Base-by-base conservation (phyloP, 2,329 filamentous ascomycete genomes). In the Xylaria sp. region DNA sequence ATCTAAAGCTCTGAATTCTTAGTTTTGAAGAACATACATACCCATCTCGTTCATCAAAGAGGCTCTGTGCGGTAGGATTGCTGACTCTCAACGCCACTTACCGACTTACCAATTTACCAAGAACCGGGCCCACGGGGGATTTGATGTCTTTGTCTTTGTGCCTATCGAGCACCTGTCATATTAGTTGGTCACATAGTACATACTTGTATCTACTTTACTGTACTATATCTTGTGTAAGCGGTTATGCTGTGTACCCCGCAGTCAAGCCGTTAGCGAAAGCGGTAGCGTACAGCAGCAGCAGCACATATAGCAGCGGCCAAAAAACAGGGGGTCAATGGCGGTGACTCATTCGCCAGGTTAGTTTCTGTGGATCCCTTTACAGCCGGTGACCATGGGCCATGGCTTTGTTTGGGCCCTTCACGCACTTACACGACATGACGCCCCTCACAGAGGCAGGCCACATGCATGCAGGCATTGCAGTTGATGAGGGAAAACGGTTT, bases 301-400 rank as follows among this genome's bases (percentile, higher is more conserved):
- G 50, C 1, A 20, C 12, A 25, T 34, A 56, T 28, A 56, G 53
- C 53, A 56, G 53, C 53, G 34, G 20, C 53, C 45, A 32, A n/a
- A 36, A n/a, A 2, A 28, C 20, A 30, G 36, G 46, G 39, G 36
- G 46, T 13, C 46, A 55, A 55, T 60, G 36, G 57, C 56, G 32
- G 57, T 65, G 63, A 65, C 63, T 65, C 63, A 65, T 65, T 56
- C 7, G 39, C 30, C 25, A 20, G 34, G 34, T 39, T 39, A n/a
- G 34, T 30, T 39, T 32, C 45, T 52, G 53, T 52, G 41, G 30
- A 34, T 25, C 63, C 50, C 13, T 46, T 46, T 23, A 43, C 52
- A 39, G 41, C 41, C 32, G 18, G 18, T n/a, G 60, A 58, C 25
- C 32, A 48, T n/a, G n/a, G n/a, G n/a, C 15, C 12, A 53, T 57